Evolutionary conservation across 2,329 filamentous ascomycete species (phyloP), one percentile per base, ranked within the genome.

Genomic region (Xylaria sp.): DNA sequence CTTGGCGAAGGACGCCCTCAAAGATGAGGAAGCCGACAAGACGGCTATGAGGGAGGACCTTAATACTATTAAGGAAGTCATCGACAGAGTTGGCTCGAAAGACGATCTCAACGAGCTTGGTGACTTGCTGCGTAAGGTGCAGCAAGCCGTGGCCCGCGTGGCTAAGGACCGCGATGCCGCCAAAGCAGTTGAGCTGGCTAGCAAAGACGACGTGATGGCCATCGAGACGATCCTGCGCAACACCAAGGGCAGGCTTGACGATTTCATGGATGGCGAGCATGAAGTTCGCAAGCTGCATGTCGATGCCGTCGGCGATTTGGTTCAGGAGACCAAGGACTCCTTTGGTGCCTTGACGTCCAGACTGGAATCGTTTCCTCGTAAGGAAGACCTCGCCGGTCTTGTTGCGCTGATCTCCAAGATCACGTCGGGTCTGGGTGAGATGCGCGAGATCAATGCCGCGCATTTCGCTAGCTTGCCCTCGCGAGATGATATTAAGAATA

Each of bases 191-290:
- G 84, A 86, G 44, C 72, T 80, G 2, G 86, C 88, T 4, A 85
- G 81, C 37, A 90, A 90, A 70, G 91, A 96, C 65, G 92, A 97
- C 67, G 90, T 92, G 0, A 86, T 93, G 62, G 91, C 91, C 9
- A 92, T 97, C 60, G 93, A 97, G 73, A 95, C 89, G 0, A 86
- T 97, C 53, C 80, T 97, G 10, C 86, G 89, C 48, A 96, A 96
- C 71, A 92, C 92, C 37, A 97, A 97, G 72, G 86, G 88, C 4
- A 90, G 90, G 52, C 78, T 97, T 8, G 93, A 97, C 60, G 92
- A 96, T 60, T 73, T 85, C 18, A 83, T 96, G 54, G 83, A 92
- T 54, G 82, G 85, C 2, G 88, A 92, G 39, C 85, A 89, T 59
- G 78, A 85, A 1, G 85, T 92, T 8, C 80, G 81, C 58, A 87